Evolutionary conservation across 169 alveolate genomes (phyloP), one percentile per base, ranked within the genome.

Genomic region (Eimeria maxima): DNA sequence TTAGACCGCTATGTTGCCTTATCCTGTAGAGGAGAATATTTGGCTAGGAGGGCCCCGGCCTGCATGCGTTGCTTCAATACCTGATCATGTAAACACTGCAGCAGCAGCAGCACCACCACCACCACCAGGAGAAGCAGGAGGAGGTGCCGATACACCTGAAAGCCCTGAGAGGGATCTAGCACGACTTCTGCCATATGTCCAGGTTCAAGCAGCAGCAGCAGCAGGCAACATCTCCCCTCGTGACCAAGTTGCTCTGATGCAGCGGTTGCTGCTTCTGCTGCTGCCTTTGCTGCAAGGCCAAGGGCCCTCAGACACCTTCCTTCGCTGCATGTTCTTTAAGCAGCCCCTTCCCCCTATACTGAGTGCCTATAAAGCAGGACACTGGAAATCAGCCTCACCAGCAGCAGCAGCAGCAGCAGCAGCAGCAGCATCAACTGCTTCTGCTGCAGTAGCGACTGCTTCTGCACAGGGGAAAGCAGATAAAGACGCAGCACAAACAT

Each of bases 261-360:
- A 69, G 80, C 80, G 80, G 42, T 44, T 69, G 42, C 42, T 69
- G 29, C 44, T 69, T 22, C 33, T 69, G 80, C 80, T 69, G 80
- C 80, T 69, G 80, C 80, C 80, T 8, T 16, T 53, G 63, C 63
- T 53, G 11, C 63, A 53, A 3, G 63, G 63, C 18, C 18, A 53
- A 8, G 80, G 47, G 18, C 42, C 80, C 80, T 33, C 80, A 22
- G 8, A 18, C 24, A 69, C 80, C 24, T 69, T 14, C 13, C 80
- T 69, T 38, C 80, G 80, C 80, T 69, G 80, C n/a, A 22, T 69
- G 18, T 69, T 69, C 80, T 69, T 69, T 11, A 69, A 69, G 80
- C 3, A 38, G 80, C 80, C 80, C 33, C 44, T 69, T 24, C 47
- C 80, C 10, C 80, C 80, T 69, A 69, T 69, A 27, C 13, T 24